Base-by-base conservation (phyloP, 1,139 yeast genomes). In the Lodderomyces metapsilosis region DNA sequence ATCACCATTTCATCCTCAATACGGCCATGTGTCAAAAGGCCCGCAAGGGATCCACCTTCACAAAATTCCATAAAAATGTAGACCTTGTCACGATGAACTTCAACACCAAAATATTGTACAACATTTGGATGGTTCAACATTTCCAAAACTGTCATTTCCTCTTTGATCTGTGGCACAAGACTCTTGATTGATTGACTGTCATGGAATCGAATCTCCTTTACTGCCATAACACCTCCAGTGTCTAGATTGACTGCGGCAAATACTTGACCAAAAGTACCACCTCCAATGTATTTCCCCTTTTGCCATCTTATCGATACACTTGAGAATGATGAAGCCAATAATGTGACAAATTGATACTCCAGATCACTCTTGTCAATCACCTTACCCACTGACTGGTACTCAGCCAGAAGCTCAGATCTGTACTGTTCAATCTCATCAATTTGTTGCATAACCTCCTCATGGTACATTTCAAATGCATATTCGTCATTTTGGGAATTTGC, bases 11-110 rank as follows among this genome's bases (percentile, higher is more conserved):
- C 98, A 61, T 92, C 98, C 60, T 91, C 98, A 54, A 92, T 88
- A 44, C 97, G 73, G 13, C 98, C 98, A 58, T 89, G 94, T 42
- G 71, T 61, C 45, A 92, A 71, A 42, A 91, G 68, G 10, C 86
- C 81, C 0, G 96, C 89, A 43, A 92, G 71, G 0, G 98, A 89
- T 0, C 98, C 98, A 37, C 96, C 96, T 57, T 91, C 95, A 67
- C 98, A 94, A 64, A 80, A 89, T 63, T 92, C 99, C 98, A 94
- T 92, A 59, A 92, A 94, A 34, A 92, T 85, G 60, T 88, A 91
- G 17, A 92, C 98, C 50, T 88, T 82, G 61, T 92, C 98, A 43
- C 98, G 78, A 61, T 92, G 98, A 4, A 92, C 97, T 62, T 92
- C 98, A 31, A 92, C 97, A 36, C 98, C 98, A 57, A 81, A 91